Conservation (phyloP, 1,284 basidiomycete species). For the Marasmius sp. region DNA sequence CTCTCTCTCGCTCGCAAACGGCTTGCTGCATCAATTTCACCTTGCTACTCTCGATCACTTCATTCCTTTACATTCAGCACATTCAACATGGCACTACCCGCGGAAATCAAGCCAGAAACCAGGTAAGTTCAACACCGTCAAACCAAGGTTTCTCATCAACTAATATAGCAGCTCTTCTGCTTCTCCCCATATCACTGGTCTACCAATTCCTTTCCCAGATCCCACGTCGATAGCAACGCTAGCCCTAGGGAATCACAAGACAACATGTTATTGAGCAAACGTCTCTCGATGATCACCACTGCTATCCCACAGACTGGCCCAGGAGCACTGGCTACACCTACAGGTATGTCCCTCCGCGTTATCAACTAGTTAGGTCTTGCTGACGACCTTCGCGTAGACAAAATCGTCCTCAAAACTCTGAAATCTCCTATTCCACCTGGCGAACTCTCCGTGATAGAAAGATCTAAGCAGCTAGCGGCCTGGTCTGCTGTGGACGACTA, state of each 20-base stretch:
- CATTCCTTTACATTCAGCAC: constrained; percentile 14
- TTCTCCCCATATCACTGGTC: too few species aligned
- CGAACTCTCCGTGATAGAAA: constrained; percentile 54
- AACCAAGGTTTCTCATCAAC: background rate
- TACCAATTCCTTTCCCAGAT: too few species aligned
- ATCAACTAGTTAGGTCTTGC: background rate
- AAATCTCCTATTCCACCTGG: constrained; percentile 20
- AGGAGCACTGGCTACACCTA: constrained; percentile 3
- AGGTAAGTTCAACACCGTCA: constrained; percentile 23
- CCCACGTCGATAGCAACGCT: too few species aligned
- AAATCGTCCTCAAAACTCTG: constrained; percentile 19
- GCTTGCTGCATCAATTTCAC: background rate
- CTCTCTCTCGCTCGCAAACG: too few species aligned
- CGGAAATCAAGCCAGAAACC: constrained; percentile 25
- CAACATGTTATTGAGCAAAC: constrained; percentile 10
- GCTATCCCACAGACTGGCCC: constrained; percentile 9
- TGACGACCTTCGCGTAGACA: background rate
- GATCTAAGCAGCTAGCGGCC: constrained; percentile 88
- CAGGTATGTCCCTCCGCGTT: background rate
- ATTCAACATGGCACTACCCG: constrained; percentile 28
- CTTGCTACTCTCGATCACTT: background rate
- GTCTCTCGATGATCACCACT: constrained; percentile 10
- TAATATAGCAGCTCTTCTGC: too few species aligned
- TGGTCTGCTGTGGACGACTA: constrained; percentile 94
- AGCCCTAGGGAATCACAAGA: too few species aligned